A percentile compares a stretch with the other conserved stretches of the same genome.
Conservation (phyloP, 495 filamentous ascomycete species). For the Parathielavia hyrcaniae region DNA sequence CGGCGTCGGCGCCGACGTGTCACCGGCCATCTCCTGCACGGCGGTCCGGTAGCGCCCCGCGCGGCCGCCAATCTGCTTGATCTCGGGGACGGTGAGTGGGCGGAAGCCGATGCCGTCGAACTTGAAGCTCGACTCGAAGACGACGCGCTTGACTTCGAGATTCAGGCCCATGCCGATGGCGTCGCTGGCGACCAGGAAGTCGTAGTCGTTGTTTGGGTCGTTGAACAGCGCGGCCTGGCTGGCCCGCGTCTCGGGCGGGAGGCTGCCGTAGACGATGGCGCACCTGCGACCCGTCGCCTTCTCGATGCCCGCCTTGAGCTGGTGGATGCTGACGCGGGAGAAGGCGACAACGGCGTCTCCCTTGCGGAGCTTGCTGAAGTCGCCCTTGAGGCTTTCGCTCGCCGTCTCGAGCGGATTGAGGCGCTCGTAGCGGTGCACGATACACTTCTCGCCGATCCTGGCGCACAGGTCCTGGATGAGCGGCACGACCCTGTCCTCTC, state of each 20-base stretch:
- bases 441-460: slow-evolving; percentile 71
- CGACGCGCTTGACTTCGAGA: slow-evolving; percentile 81
- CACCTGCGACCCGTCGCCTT: slow-evolving; percentile 64
- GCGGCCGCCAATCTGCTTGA: slow-evolving; percentile 92
- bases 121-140: slow-evolving; percentile 76
- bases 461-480: slow-evolving; percentile 75
- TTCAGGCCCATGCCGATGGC: slow-evolving; percentile 98
- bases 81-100: slow-evolving; percentile 60
- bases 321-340: slow-evolving; percentile 72
- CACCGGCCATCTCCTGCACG: slow-evolving; percentile 36
- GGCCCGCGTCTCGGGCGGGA: slow-evolving; percentile 88
- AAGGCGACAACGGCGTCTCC: slow-evolving; percentile 90
- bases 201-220: slow-evolving; percentile 87
- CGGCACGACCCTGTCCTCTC: slow-evolving; percentile 75
- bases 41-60: slow-evolving; percentile 85
- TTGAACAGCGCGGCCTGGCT: slow-evolving; percentile 92
- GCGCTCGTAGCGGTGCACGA: slow-evolving; percentile 74
- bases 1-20: slow-evolving; percentile 25
- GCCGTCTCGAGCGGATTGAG: slow-evolving; percentile 69
- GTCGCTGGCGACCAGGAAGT: slow-evolving; percentile 89
- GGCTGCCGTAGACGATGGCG: slow-evolving; percentile 85
- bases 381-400: slow-evolving; percentile 52
- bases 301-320: slow-evolving; percentile 73
- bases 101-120: slow-evolving; percentile 47
- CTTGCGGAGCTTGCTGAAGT: slow-evolving; percentile 63